Percentiles rank a stretch among this genome's conserved stretches.
phyloP scores from a whole-genome alignment of 75 land plant genomes.

The Selaginella moellendorffii region DNA sequence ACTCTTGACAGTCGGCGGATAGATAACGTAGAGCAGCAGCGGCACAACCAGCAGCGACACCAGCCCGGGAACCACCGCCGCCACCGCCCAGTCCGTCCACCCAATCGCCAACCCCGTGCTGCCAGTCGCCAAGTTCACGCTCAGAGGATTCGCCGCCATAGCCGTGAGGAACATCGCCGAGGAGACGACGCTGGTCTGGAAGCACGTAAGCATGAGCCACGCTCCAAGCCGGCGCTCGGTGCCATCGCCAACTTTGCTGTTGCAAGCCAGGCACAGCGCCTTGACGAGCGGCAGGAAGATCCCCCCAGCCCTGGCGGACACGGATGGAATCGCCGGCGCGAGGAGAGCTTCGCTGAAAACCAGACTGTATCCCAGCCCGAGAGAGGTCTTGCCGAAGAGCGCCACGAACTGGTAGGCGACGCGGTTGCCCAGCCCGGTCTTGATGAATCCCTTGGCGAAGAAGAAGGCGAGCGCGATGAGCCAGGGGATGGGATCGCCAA shows the following conservation, averaged over 20 bases:
- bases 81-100: conserved; percentile 94
- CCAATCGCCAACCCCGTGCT: conserved; percentile 59
- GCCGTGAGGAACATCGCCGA: conserved; percentile 93
- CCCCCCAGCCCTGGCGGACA: conserved; percentile 89
- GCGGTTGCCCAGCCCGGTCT: conserved; percentile 96
- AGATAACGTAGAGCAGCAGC: conserved; percentile 54
- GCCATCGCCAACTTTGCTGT: conserved; percentile 83
- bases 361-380: conserved; percentile 79
- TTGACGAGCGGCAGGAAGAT: conserved; percentile 87
- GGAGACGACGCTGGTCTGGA: conserved; percentile 90
- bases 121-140: conserved; percentile 50
- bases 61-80: conserved; percentile 83
- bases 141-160: conserved; percentile 92
- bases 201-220: conserved; percentile 44
- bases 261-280: conserved; percentile 81
- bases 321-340: conserved; percentile 95
- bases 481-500: conserved; percentile 93
- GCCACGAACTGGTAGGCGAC: conserved; percentile 86
- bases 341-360: conserved; percentile 85
- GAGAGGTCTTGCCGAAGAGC: conserved; percentile 61
- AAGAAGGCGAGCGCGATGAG: conserved; percentile 92
- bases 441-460: conserved; percentile 95
- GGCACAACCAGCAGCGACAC: conserved; percentile 72
- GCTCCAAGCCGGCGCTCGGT: conserved; percentile 73
- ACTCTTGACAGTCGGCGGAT: conserved; percentile 73